Conservation (phyloP, 2,329 filamentous ascomycete genomes). For the Calcarisporium arbuscula region DNA sequence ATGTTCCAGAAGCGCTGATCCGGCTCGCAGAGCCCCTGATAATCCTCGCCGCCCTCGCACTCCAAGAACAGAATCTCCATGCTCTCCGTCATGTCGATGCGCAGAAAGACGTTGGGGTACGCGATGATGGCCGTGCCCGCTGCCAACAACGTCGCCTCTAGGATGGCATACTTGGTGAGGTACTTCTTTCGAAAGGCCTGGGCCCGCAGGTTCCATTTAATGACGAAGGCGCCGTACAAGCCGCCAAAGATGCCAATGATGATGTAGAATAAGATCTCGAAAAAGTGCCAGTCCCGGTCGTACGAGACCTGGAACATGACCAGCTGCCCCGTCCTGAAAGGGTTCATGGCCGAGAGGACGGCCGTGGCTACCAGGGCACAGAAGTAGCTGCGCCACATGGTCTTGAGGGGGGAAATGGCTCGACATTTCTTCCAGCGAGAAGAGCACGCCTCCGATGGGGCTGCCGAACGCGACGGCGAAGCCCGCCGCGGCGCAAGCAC, state of each 20-base stretch:
- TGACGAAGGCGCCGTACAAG: constrained; percentile 91
- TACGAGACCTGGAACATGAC: constrained; percentile 99
- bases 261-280: constrained; percentile 89
- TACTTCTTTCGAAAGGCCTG: constrained; percentile 95
- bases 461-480: constrained; percentile 96
- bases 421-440: constrained; percentile 97
- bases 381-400: constrained; percentile 96
- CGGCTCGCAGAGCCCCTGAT: constrained; percentile 79
- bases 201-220: constrained; percentile 91
- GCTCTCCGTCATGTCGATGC: constrained; percentile 98
- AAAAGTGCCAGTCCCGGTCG: constrained; percentile 95
- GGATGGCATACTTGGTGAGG: constrained; percentile 72
- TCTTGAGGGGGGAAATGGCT: constrained; percentile 95
- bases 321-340: constrained; percentile 90
- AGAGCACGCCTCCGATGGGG: constrained; percentile 92
- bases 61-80: constrained; percentile 98
- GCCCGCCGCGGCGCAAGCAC: constrained; percentile 87
- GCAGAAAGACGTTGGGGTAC: constrained; percentile 90
- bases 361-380: constrained; percentile 93
- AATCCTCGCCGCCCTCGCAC: constrained; percentile 83
- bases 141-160: constrained; percentile 81
- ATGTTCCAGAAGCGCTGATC: constrained; percentile 74
- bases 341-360: constrained; percentile 91
- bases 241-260: constrained; percentile 89
- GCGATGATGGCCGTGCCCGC: constrained; percentile 84